Evolutionary conservation across 2,329 filamentous ascomycete genomes (phyloP), one percentile per base, ranked within the genome.

Genomic region (Aciculosporium take): DNA sequence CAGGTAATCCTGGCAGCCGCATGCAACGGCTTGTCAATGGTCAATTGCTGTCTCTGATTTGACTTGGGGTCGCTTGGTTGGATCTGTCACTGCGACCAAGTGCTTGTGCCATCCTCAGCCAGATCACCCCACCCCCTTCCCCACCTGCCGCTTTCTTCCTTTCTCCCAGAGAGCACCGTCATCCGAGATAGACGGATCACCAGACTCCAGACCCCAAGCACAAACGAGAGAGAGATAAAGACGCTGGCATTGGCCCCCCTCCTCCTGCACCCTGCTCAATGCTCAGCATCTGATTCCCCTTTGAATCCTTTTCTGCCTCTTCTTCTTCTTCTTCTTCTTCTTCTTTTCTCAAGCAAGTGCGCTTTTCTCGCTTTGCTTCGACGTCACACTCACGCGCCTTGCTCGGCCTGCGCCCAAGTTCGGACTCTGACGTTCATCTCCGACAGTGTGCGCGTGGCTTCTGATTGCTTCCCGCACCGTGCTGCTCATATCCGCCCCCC

Each of bases 381-480:
- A n/a, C n/a, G n/a, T n/a, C n/a, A n/a, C n/a, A n/a, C n/a, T n/a
- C n/a, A n/a, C n/a, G n/a, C n/a, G n/a, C n/a, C n/a, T n/a, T n/a
- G n/a, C n/a, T n/a, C n/a, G n/a, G n/a, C n/a, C n/a, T n/a, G n/a
- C n/a, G n/a, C n/a, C n/a, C n/a, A n/a, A n/a, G n/a, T n/a, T n/a
- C n/a, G n/a, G n/a, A n/a, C n/a, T 35, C 37, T 32, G 25, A 41
- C 23, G 13, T 31, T 43, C 37, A 40, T 36, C 37, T 40, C 25
- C 35, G 41, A 40, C 33, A 41, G 39, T 27, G 41, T 38, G 30
- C n/a, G n/a, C n/a, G n/a, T n/a, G n/a, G n/a, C n/a, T n/a, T n/a
- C n/a, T n/a, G n/a, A n/a, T n/a, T n/a, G n/a, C n/a, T n/a, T n/a
- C n/a, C n/a, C n/a, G n/a, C n/a, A n/a, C n/a, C n/a, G n/a, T n/a